Evolutionary conservation across 345 rosid species (phyloP).

Genomic region (Anastatica hierochuntica): DNA sequence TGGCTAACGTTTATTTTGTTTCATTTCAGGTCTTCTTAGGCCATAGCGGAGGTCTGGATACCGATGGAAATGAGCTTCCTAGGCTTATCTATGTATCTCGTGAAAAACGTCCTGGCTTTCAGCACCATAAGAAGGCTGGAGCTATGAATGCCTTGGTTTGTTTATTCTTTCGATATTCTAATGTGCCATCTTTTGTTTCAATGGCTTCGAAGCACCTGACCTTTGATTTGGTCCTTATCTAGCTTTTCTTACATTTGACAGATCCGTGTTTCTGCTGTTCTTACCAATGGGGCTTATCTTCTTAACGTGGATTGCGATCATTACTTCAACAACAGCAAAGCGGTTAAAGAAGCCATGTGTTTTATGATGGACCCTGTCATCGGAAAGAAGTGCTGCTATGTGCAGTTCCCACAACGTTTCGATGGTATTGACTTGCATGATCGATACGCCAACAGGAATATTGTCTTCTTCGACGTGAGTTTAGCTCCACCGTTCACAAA

Average conservation of each 20-base stretch:
- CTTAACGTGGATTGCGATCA: conserved; percentile 98
- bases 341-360: conserved; percentile 96
- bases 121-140: conserved; percentile 98
- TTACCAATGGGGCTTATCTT: conserved; percentile 95
- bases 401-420: conserved; percentile 96
- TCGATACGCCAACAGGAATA: conserved; percentile 97
- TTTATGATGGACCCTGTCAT: conserved; percentile 89
- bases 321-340: conserved; percentile 98
- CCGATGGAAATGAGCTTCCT: conserved; percentile 94
- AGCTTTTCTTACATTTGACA: conserved; percentile 22
- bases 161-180: background rate
- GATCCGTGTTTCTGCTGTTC: conserved; percentile 98
- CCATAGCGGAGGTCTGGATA: conserved; percentile 90
- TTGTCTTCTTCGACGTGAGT: conserved; percentile 89
- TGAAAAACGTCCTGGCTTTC: conserved; percentile 98
- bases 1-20: background rate
- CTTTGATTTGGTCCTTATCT: background rate
- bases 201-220: background rate
- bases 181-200: background rate
- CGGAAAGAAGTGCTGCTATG: conserved; percentile 92
- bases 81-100: conserved; percentile 98
- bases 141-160: conserved; percentile 99
- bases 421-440: conserved; percentile 96
- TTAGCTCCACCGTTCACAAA: background rate
- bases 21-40: conserved; percentile 75